Conservation (phyloP, 2,329 filamentous ascomycete species). For the Ophiobolus disseminans region DNA sequence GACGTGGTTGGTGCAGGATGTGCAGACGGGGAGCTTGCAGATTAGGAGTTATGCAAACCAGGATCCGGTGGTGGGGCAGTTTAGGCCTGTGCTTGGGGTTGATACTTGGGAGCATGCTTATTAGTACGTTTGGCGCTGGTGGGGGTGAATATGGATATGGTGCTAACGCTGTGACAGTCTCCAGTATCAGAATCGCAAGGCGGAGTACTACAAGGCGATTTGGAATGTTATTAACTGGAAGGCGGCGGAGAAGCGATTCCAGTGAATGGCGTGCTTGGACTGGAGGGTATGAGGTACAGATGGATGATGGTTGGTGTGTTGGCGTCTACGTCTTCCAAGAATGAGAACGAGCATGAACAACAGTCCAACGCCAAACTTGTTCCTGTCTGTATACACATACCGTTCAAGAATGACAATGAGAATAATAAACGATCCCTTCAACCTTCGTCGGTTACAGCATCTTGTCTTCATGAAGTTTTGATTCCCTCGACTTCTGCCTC, state of each 20-base stretch:
- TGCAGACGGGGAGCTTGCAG: conserved; percentile 64
- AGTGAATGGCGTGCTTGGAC: too few species aligned
- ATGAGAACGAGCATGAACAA: too few species aligned
- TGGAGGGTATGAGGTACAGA: too few species aligned
- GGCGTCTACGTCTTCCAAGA: too few species aligned
- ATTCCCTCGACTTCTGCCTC: too few species aligned
- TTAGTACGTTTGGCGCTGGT: conserved; percentile 63
- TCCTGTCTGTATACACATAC: too few species aligned
- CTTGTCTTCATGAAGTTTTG: too few species aligned
- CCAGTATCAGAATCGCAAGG: conserved; percentile 97
- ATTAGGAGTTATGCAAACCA: conserved; percentile 83
- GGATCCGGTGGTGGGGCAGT: conserved; percentile 85
- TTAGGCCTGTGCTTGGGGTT: conserved; percentile 82
- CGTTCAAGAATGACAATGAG: too few species aligned
- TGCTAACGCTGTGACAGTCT: conserved; percentile 57
- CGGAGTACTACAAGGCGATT: conserved; percentile 90
- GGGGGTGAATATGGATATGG: not conserved
- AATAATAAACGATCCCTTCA: too few species aligned
- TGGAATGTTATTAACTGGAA: conserved; percentile 98
- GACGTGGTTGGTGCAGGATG: conserved; percentile 69
- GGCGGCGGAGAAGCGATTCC: conserved; percentile 79
- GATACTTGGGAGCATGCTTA: conserved; percentile 98
- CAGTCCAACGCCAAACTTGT: too few species aligned
- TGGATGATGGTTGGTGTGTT: too few species aligned
- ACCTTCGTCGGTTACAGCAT: too few species aligned